Evolutionary conservation across 768 basidiomycete genomes (phyloP), one percentile per base, ranked within the genome.

Genomic region (Pleurotus tuber-regium): DNA sequence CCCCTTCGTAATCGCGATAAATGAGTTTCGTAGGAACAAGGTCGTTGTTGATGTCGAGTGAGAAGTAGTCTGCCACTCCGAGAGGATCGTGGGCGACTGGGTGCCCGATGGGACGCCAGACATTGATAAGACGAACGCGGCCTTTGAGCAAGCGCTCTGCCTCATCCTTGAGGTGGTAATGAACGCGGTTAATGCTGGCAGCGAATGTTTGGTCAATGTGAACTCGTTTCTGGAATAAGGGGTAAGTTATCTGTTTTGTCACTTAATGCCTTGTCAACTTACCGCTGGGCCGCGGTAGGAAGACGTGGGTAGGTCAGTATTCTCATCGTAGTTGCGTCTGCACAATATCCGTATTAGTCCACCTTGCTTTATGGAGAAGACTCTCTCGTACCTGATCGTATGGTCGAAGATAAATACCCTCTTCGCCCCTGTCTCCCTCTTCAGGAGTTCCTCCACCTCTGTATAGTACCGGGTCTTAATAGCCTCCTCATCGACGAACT

Each of bases 111-210:
- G 76, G 76, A 10, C 74, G 61, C 76, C 75, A 76, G 47, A 77
- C 62, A 54, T 77, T 77, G 57, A 78, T 68, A 24, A 78, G 73
- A 41, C 75, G 73, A 59, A 73, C 75, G 8, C 74, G 67, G 14
- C 64, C 57, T 50, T 66, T 59, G 29, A 73, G 62, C 18, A 73
- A 65, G 19, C 55, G 62, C 30, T 66, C 66, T 6, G 55, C 72
- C 4, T 57, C 57, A 6, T 61, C 57, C 18, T 70, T 70, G 28
- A 75, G 62, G 54, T 76, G 72, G 10, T 65, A 67, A 31, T 68
- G 63, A 1, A 74, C 71, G n/a, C 74, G 66, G 9, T 61, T 63
- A 18, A 63, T 60, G 3, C 70, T 61, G 6, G 72, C 61, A 16
- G 55, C 60, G 6, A 63, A 58, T 1, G 73, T 76, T 51, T 73